Evolutionary conservation across 2,329 filamentous ascomycete genomes (phyloP).

Genomic region (Elsinoe arachidis): DNA sequence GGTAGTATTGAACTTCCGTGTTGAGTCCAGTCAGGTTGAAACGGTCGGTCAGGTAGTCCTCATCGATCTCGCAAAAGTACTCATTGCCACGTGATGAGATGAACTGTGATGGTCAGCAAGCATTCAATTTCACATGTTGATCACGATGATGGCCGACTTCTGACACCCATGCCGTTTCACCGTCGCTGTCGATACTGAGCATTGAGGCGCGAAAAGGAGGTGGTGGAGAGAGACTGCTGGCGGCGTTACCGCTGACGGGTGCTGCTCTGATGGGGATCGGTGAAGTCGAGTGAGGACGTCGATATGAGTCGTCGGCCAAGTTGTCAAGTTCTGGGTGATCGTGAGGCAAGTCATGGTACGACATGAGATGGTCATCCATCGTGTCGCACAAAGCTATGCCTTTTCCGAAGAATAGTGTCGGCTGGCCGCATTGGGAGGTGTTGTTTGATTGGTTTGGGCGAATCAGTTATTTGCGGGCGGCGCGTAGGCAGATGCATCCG

Average conservation of each 20-base stretch:
- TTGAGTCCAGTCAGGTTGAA: conserved; percentile 98
- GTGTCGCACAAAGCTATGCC: background rate
- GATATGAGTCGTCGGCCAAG: conserved; percentile 5
- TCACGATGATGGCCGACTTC: conserved; percentile 12
- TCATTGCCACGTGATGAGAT: conserved; percentile 96
- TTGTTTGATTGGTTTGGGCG: background rate
- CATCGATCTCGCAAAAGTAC: conserved; percentile 99
- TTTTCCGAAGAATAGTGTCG: background rate
- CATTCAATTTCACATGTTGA: background rate
- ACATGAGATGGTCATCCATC: conserved; percentile 3
- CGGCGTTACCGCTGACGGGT: conserved; percentile 3
- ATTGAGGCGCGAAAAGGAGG: conserved; percentile 3
- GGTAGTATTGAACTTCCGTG: conserved; percentile 96
- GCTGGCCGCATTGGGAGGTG: background rate
- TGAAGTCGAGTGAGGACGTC: background rate
- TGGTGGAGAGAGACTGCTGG: conserved; percentile 6
- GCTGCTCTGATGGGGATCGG: conserved; percentile 1
- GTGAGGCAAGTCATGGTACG: conserved; percentile 6
- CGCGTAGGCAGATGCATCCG: background rate
- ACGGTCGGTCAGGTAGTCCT: conserved; percentile 94
- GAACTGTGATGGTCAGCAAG: conserved; percentile 52
- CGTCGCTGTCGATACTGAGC: conserved; percentile 6
- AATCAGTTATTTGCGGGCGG: background rate
- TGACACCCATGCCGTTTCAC: conserved; percentile 9
- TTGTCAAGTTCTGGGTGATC: conserved; percentile 10